A percentile compares a stretch with the other conserved stretches of the same genome.
Conservation (phyloP, 2,329 filamentous ascomycete genomes). For the Penicillium sp. region DNA sequence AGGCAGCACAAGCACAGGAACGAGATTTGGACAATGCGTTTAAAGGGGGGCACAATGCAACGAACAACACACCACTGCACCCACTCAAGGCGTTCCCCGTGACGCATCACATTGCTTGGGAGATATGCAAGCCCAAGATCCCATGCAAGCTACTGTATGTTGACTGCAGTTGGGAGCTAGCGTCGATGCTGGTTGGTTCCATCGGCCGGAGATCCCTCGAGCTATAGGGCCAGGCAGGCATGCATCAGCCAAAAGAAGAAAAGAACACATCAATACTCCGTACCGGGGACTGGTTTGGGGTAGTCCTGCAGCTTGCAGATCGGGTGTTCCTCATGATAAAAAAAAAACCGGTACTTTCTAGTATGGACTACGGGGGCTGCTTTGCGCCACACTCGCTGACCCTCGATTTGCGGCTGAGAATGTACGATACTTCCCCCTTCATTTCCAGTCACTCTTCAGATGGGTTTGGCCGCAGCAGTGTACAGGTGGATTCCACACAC, state of each 20-base stretch:
- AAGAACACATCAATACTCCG: slow-evolving; percentile 9
- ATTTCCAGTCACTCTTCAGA: neutral
- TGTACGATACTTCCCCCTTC: slow-evolving; percentile 8
- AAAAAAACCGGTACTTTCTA: slow-evolving; percentile 6
- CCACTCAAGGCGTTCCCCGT: neutral
- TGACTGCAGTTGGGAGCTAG: neutral
- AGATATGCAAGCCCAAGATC: slow-evolving; percentile 12
- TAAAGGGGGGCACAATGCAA: neutral
- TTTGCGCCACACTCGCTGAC: slow-evolving; percentile 15
- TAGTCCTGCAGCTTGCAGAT: slow-evolving; percentile 4
- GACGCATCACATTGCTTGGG: slow-evolving; percentile 9
- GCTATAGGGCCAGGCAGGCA: slow-evolving; percentile 2
- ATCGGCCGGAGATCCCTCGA: neutral
- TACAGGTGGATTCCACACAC: neutral
- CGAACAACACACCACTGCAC: slow-evolving; percentile 7
- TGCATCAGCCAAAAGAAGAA: slow-evolving; percentile 6
- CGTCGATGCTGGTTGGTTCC: slow-evolving; percentile 1
- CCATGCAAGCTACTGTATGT: slow-evolving; percentile 9
- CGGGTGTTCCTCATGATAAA: neutral
- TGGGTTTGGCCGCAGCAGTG: neutral
- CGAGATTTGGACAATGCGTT: neutral
- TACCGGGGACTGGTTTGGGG: neutral
- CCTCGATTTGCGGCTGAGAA: slow-evolving; percentile 14
- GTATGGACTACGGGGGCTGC: slow-evolving; percentile 10
- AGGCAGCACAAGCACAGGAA: neutral